Evolutionary conservation across 768 basidiomycete genomes (phyloP), one percentile per base, ranked within the genome.

Genomic region (Calvatia gigantea): DNA sequence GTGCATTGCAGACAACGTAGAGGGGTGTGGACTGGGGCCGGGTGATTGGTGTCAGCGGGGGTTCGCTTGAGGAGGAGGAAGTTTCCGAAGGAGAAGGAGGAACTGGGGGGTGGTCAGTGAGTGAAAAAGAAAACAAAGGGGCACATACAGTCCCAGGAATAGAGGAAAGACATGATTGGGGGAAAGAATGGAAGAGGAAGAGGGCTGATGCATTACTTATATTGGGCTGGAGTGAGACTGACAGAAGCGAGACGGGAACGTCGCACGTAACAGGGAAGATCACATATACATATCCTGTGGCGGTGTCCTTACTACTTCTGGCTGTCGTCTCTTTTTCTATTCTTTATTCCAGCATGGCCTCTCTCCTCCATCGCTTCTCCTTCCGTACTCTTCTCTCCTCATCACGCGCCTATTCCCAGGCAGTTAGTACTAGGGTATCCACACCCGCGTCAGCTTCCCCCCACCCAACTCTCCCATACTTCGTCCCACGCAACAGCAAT

Each of bases 1-100:
- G 86, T 2, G 83, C 82, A 58, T 84, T 79, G 72, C 83, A 86
- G 19, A 85, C 74, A 69, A 84, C 77, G 57, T 81, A 76, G 41
- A 78, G 59, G 38, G 47, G 46, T 12, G 48, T 23, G 7, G 43
- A 49, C 23, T 43, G 29, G 8, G 70, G 67, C 41, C 61, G 70
- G 41, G 67, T 65, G 39, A 63, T 60, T 47, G 61, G 62, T 49
- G 51, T 60, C 43, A 60, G 60, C 38, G 55, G 52, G 37, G 61
- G 33, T 14, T 62, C 56, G 23, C 52, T 52, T 41, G 60, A 62
- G 21, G 68, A 64, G 25, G 66, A 62, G 14, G 62, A 63, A 31
- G 64, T 65, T n/a, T 70, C 73, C 15, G 76, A 75, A 17, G 78
- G 80, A 3, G 80, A 79, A 0, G 79, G 68, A 6, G 75, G 69